Evolutionary conservation across 176 grass and related monocot species (phyloP).

Genomic region (Aegilops speltoides): DNA sequence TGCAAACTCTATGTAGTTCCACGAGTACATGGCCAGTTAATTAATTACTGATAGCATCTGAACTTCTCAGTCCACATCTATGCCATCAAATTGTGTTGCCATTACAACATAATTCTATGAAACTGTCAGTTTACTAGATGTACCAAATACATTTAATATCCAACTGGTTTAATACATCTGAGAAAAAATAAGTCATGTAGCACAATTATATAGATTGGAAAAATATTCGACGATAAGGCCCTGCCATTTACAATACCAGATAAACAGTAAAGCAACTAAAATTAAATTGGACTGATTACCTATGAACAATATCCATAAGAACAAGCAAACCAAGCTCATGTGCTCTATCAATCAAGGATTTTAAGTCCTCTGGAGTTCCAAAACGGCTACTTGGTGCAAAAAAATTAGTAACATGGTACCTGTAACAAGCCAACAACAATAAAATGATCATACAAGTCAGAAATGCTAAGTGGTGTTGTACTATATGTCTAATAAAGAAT

Average conservation of each 20-base stretch:
- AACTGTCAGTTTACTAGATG: conserved; percentile 17
- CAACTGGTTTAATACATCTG: neutral
- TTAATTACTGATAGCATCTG: neutral
- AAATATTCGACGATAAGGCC: neutral
- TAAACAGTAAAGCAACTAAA: conserved; percentile 1
- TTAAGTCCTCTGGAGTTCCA: conserved; percentile 95
- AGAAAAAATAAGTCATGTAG: neutral
- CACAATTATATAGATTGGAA: neutral
- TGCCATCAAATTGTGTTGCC: neutral
- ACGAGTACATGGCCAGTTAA: conserved; percentile 7
- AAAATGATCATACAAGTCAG: conserved; percentile 18
- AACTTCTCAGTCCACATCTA: neutral
- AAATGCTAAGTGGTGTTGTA: neutral
- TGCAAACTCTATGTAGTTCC: neutral
- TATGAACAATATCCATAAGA: conserved; percentile 99
- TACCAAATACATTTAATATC: conserved; percentile 19
- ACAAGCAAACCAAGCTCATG: conserved; percentile 93
- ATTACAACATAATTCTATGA: neutral
- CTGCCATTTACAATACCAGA: conserved; percentile 6
- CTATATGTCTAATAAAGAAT: neutral
- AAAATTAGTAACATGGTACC: conserved; percentile 99
- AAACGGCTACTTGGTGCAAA: conserved; percentile 98
- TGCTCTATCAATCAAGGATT: conserved; percentile 95
- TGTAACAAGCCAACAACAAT: conserved; percentile 45
- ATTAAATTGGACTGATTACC: conserved; percentile 54